Base-by-base conservation (phyloP, 257 asterid genomes). In the Rubia yunnanensis region DNA sequence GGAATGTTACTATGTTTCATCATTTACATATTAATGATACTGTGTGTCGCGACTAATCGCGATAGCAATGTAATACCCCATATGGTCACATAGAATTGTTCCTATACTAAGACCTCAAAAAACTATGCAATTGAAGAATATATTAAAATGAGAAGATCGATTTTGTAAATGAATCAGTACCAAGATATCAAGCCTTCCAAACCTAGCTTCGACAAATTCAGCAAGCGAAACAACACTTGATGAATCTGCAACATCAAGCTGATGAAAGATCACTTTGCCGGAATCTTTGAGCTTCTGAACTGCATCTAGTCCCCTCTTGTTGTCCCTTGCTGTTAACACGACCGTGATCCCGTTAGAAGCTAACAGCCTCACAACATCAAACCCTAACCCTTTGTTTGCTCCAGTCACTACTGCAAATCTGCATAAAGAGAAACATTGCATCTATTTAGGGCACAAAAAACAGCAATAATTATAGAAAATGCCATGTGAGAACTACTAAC, bases 331-430 rank as follows among this genome's bases (percentile, higher is more conserved):
- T 3, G 85, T 79, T 41, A 80, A 69, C 5, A 80, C 75, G 22
- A 84, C 87, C n/a, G 71, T 53, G 27, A 79, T 39, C 10, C 88
- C 85, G 14, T 76, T 48, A 17, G 76, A 70, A 46, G 83, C 84
- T 30, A 82, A 73, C 32, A 71, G 78, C 48, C 32, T 68, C 70
- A 83, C 78, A n/a, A 82, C 77, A 54, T 69, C 87, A 18, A 69
- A 61, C 23, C 82, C 84, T 8, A 82, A 76, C 55, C 91, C 86
- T 68, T 78, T 82, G 61, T 80, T 80, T 66, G 81, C 76, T 32
- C 88, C 84, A 1, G 79, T 76, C 8, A 84, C 91, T 56, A 84
- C 79, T 57, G 86, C 91, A 68, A 54, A 49, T 70, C 85, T 79
- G 72, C 69, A 35, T 10, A 35, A 35, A 35, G 9, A 7, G 4